These are phyloP conservation scores for Tilletia setariae DNA, from an alignment of 1,284 basidiomycete genomes.

Conservation along the genomic window DNA sequence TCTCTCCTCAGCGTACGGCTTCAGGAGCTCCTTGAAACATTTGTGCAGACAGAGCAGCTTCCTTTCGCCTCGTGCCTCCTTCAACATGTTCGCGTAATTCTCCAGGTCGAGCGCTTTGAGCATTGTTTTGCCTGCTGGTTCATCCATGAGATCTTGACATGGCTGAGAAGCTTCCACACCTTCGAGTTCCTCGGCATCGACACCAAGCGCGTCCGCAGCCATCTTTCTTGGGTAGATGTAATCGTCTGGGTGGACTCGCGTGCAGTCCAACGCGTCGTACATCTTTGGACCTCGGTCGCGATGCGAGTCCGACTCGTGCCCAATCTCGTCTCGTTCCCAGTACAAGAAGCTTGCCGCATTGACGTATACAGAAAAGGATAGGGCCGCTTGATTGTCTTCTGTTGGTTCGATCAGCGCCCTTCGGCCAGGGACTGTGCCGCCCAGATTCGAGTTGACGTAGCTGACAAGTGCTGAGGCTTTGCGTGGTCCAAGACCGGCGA, in stretches of 20 bases:
- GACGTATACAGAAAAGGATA: slow-evolving; percentile 44
- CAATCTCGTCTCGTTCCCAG: slow-evolving; percentile 60
- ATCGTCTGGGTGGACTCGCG: slow-evolving; percentile 95
- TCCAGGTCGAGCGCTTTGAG: slow-evolving; percentile 88
- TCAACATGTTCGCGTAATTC: slow-evolving; percentile 88
- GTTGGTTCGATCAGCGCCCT: slow-evolving; percentile 28
- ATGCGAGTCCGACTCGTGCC: slow-evolving; percentile 65
- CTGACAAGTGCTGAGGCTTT: slow-evolving; percentile 81
- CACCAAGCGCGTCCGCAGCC: slow-evolving; percentile 92
- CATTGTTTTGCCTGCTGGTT: slow-evolving; percentile 74
- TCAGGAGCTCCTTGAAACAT: slow-evolving; percentile 82
- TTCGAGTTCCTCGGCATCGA: slow-evolving; percentile 57
- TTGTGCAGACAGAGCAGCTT: slow-evolving; percentile 62
- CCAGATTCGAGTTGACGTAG: slow-evolving; percentile 41
- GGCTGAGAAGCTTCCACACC: slow-evolving; percentile 42
- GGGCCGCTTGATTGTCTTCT: slow-evolving; percentile 27
- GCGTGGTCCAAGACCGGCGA: slow-evolving; percentile 89
- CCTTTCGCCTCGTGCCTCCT: slow-evolving; percentile 59
- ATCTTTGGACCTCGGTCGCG: slow-evolving; percentile 59
- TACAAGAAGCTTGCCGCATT: slow-evolving; percentile 70
- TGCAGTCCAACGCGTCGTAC: slow-evolving; percentile 88
- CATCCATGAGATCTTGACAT: slow-evolving; percentile 71
- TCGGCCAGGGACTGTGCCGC: slow-evolving; percentile 49
- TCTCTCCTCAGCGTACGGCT: slow-evolving; percentile 78
- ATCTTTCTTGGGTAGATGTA: slow-evolving; percentile 98